A percentile compares a stretch with the other conserved stretches of the same genome.
Evolutionary conservation across 441 rosid species (phyloP).

Genomic region (Rhodomyrtus psidioides): DNA sequence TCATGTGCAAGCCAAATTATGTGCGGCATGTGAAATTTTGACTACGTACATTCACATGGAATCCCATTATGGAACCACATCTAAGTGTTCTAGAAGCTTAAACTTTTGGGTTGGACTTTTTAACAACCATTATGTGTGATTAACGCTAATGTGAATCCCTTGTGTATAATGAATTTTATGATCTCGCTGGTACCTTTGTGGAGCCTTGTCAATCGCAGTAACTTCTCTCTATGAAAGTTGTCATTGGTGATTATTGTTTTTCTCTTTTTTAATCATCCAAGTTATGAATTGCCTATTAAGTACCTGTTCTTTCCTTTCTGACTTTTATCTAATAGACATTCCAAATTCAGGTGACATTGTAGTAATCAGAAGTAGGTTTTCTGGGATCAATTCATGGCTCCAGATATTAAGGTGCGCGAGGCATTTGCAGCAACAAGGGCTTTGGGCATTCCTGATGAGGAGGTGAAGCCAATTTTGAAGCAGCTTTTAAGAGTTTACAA

Average conservation of each 20-base stretch:
- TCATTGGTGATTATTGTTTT: neutral
- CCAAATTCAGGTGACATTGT: neutral
- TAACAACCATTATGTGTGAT: neutral
- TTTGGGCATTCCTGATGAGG: slow-evolving; percentile 31
- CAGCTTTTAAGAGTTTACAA: slow-evolving; percentile 27
- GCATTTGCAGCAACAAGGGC: slow-evolving; percentile 42
- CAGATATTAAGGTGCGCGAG: slow-evolving; percentile 15
- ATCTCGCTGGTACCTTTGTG: neutral
- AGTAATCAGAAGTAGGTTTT: neutral
- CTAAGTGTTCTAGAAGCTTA: too few species aligned
- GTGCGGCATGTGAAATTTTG: too few species aligned
- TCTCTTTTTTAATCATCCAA: neutral
- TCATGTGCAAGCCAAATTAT: too few species aligned
- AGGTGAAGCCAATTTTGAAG: slow-evolving; percentile 38
- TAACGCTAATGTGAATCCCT: neutral
- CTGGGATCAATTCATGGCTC: neutral
- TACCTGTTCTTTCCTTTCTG: neutral
- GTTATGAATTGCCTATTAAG: neutral
- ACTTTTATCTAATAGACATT: neutral
- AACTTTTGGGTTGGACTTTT: too few species aligned
- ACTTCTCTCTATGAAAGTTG: neutral
- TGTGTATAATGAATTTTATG: neutral
- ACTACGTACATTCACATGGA: too few species aligned
- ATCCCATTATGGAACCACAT: too few species aligned
- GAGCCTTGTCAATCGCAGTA: neutral